Conservation (phyloP, 495 filamentous ascomycete genomes). For the Hyaloscypha variabilis region DNA sequence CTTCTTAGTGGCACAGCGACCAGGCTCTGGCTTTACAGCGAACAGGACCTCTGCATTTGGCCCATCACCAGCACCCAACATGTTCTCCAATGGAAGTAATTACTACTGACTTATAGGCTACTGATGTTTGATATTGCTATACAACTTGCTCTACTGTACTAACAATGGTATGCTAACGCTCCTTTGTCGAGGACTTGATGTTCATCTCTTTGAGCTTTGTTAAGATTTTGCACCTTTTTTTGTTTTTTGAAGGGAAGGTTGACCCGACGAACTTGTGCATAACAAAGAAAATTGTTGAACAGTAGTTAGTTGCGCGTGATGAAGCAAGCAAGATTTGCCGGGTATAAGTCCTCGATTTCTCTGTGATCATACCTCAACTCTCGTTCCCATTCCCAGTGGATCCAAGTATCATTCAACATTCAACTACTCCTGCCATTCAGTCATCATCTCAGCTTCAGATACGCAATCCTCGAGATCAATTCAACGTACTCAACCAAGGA, state of each 20-base stretch:
- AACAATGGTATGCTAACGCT: conserved; percentile 15
- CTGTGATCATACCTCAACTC: no score
- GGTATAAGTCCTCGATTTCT: no score
- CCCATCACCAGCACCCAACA: conserved; percentile 6
- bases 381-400: no score
- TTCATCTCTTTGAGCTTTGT: not conserved
- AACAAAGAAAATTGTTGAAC: not conserved
- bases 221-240: not conserved
- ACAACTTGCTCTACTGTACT: conserved; percentile 13
- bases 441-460: no score
- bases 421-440: no score
- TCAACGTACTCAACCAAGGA: no score
- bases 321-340: no score
- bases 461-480: no score
- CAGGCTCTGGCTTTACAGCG: conserved; percentile 14
- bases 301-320: no score
- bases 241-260: not conserved
- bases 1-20: conserved; percentile 28
- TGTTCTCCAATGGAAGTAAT: conserved; percentile 17
- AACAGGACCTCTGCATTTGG: conserved; percentile 1
- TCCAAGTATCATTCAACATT: no score
- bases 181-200: no score
- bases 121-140: conserved; percentile 13
- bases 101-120: conserved; percentile 15
- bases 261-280: no score